A percentile compares a stretch with the other conserved stretches of the same genome.
These are phyloP conservation scores for Jacaranda copaia DNA, from an alignment of 257 asterid species.

Conservation along the genomic window DNA sequence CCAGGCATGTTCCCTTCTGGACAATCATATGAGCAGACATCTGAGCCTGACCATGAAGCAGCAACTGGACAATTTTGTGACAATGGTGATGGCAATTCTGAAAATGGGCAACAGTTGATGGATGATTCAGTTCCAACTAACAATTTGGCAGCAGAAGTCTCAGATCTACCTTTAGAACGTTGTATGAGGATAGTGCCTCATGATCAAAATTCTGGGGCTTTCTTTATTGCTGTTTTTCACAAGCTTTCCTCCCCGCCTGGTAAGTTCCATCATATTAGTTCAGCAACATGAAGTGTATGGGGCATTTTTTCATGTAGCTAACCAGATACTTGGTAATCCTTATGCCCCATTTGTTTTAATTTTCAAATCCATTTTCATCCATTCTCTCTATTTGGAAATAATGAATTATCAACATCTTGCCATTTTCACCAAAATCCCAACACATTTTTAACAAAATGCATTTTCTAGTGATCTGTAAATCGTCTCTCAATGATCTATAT, in stretches of 20 bases:
- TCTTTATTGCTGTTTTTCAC: conserved; percentile 91
- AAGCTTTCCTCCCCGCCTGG: conserved; percentile 76
- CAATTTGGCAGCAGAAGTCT: conserved; percentile 68
- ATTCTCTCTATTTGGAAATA: too few species aligned
- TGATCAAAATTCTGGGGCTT: conserved; percentile 98
- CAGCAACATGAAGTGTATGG: neutral
- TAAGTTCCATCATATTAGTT: conserved; percentile 39
- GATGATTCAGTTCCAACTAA: conserved; percentile 49
- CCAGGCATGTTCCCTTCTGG: conserved; percentile 99
- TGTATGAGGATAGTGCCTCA: conserved; percentile 99
- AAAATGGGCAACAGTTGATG: conserved; percentile 37
- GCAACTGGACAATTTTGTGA: conserved; percentile 37
- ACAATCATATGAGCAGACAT: conserved; percentile 52
- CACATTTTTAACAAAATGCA: too few species aligned
- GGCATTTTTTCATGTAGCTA: conserved; percentile 5
- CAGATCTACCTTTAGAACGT: conserved; percentile 82
- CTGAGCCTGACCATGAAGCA: conserved; percentile 50
- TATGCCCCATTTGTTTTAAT: neutral
- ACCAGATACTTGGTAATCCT: neutral
- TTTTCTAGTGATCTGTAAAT: too few species aligned
- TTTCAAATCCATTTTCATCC: too few species aligned
- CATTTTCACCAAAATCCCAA: too few species aligned
- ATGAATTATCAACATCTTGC: too few species aligned
- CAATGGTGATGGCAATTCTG: conserved; percentile 42
- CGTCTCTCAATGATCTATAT: too few species aligned